A percentile compares a stretch with the other conserved stretches of the same genome.
Conservation (phyloP, 2,329 filamentous ascomycete genomes). For the Helotiales sp. region DNA sequence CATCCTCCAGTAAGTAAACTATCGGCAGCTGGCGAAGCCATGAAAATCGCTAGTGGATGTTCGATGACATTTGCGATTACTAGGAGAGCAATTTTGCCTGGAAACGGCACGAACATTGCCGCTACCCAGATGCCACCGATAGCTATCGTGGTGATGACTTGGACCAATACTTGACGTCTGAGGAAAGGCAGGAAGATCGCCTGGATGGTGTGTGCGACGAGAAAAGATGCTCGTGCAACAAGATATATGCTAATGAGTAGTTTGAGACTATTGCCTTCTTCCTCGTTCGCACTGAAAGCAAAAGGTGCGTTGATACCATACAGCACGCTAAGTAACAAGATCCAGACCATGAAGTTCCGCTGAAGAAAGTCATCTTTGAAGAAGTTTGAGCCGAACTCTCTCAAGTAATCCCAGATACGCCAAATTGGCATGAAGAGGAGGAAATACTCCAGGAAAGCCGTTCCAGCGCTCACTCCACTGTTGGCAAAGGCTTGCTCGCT, state of each 20-base stretch:
- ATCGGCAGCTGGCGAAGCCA: constrained; percentile 15
- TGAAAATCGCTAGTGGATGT: constrained; percentile 15
- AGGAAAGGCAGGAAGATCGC: constrained; percentile 15
- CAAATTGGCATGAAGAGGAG: constrained; percentile 23
- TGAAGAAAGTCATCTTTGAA: constrained; percentile 20
- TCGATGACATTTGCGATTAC: constrained; percentile 16
- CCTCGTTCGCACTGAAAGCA: constrained; percentile 6
- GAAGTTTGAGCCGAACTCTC: constrained; percentile 16
- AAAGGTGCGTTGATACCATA: constrained; percentile 24
- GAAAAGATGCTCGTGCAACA: constrained; percentile 13
- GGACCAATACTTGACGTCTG: constrained; percentile 13
- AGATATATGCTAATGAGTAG: constrained; percentile 21
- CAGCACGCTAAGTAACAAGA: constrained; percentile 19
- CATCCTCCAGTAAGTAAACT: constrained; percentile 11
- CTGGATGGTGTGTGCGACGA: constrained; percentile 8
- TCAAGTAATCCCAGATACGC: constrained; percentile 19
- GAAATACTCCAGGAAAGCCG: constrained; percentile 15
- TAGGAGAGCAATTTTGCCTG: constrained; percentile 13
- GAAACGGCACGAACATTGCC: constrained; percentile 17
- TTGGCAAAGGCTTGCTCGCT: constrained; percentile 14
- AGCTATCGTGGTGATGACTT: background rate
- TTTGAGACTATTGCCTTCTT: constrained; percentile 9
- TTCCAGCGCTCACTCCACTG: constrained; percentile 5
- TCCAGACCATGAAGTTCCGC: constrained; percentile 21
- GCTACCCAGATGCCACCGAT: constrained; percentile 12